Base-by-base conservation (phyloP, 2,329 filamentous ascomycete species). In the Bipolaris victoriae region DNA sequence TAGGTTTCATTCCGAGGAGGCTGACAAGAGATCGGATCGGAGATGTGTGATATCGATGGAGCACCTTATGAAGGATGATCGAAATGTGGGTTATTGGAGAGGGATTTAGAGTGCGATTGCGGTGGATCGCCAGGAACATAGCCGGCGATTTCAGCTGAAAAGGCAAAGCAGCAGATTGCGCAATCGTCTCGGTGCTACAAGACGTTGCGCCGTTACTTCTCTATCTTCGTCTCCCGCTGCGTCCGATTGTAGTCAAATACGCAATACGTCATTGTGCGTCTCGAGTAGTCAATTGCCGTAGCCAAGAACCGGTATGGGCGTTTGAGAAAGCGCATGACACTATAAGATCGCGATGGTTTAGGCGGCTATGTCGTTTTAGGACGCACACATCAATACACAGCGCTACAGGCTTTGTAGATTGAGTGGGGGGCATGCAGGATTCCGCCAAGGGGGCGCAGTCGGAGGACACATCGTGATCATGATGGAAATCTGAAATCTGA, bases 361-460 rank as follows among this genome's bases (percentile, higher is more conserved):
- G 33, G 39, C 18, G 24, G 31, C 40, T 40, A 47, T n/a, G 41
- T 50, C 48, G 7, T 15, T 46, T 37, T 37, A n/a, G 45, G 47
- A 26, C 35, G 24, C 20, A 51, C 37, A 51, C 45, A 43, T 39
- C 33, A 46, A 18, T 16, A n/a, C 11, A 16, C 39, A 37, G 40
- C 3, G 50, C 45, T 44, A 39, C 16, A 16, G n/a, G 39, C 22
- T 37, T 20, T 31, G 49, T 20, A 39, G 10, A 44, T 39, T 49
- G 45, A 24, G 50, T 54, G 49, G 50, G 29, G 55, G 55, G 24
- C 53, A 52, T 54, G 50, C 55, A 54, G 40, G 33, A 47, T 49
- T 52, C 24, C 50, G 10, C 33, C 33, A 16, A 44, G 41, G 41
- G 43, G 37, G 24, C 49, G 31, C 24, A 45, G 44, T 31, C 20